phyloP scores from a whole-genome alignment of 495 filamentous ascomycete species.

The Penicillium desertorum region DNA sequence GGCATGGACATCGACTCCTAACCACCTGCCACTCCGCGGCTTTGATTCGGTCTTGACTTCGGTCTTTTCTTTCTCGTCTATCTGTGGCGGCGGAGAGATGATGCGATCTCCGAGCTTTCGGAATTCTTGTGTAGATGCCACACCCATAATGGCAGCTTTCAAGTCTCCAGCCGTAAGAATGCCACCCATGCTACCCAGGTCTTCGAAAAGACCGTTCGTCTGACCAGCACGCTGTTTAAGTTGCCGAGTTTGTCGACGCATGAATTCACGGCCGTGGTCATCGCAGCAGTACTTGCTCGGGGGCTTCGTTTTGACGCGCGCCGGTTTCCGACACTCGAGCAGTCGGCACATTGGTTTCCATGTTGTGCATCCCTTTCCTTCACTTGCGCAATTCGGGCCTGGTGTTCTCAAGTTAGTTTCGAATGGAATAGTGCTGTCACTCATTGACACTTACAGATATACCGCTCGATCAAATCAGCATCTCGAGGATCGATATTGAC shows the following conservation, averaged over 20 bases:
- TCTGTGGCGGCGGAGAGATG: slow-evolving; percentile 40
- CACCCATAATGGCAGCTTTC: slow-evolving; percentile 51
- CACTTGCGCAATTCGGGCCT: slow-evolving; percentile 59
- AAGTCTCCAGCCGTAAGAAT: slow-evolving; percentile 58
- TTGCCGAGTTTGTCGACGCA: slow-evolving; percentile 43
- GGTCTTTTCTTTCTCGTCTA: slow-evolving; percentile 15
- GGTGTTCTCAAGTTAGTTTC: slow-evolving; percentile 15
- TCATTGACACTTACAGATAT: slow-evolving; percentile 55
- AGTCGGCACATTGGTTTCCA: slow-evolving; percentile 72
- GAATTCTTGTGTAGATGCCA: slow-evolving; percentile 53
- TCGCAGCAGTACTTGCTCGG: slow-evolving; percentile 71
- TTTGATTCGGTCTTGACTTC: slow-evolving; percentile 58
- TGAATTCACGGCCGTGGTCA: slow-evolving; percentile 60
- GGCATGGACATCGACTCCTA: slow-evolving; percentile 47
- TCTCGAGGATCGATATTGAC: slow-evolving; percentile 61
- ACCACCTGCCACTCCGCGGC: slow-evolving; percentile 75
- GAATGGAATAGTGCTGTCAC: neutral
- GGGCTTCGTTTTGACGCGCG: slow-evolving; percentile 46
- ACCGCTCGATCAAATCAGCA: slow-evolving; percentile 65
- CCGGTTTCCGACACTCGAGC: slow-evolving; percentile 59
- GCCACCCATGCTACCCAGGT: slow-evolving; percentile 56
- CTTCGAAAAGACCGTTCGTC: slow-evolving; percentile 30
- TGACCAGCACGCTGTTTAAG: slow-evolving; percentile 26
- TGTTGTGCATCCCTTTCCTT: slow-evolving; percentile 55
- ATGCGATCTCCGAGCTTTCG: slow-evolving; percentile 56